A percentile compares a stretch with the other conserved stretches of the same genome.
Evolutionary conservation across 768 basidiomycete genomes (phyloP).

Genomic region (Mycena galericulata): DNA sequence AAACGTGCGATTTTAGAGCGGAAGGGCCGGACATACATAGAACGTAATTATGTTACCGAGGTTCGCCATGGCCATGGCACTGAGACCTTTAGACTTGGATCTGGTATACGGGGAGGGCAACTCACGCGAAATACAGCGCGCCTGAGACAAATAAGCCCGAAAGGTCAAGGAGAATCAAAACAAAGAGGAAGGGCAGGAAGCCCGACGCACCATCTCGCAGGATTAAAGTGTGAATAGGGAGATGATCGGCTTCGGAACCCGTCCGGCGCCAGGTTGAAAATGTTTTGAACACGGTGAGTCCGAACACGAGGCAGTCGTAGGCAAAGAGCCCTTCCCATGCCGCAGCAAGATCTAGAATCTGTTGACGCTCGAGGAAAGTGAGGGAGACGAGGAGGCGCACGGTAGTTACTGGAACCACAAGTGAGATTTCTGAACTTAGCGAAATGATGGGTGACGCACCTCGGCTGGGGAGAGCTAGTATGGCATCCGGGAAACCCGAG

Average conservation of each 20-base stretch:
- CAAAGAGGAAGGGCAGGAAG: background rate
- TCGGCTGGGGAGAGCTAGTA: background rate
- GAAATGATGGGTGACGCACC: background rate
- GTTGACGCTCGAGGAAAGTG: too few relatives aligned
- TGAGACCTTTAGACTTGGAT: too few relatives aligned
- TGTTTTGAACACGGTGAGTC: constrained; percentile 29
- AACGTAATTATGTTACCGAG: constrained; percentile 9
- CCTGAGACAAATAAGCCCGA: background rate
- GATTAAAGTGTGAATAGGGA: constrained; percentile 2
- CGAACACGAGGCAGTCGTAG: background rate
- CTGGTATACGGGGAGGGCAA: too few relatives aligned
- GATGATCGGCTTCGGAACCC: background rate
- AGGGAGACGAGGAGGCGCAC: background rate
- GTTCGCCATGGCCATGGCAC: constrained; percentile 6
- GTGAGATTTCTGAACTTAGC: background rate
- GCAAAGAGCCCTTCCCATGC: constrained; percentile 8
- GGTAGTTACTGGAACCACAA: background rate
- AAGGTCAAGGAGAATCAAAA: background rate
- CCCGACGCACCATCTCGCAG: constrained; percentile 9
- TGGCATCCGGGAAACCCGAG: background rate
- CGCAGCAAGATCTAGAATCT: background rate
- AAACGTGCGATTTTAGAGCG: too few relatives aligned
- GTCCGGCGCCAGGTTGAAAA: background rate
- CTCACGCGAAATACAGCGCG: constrained; percentile 19
- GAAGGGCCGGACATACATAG: background rate